Percentiles rank a stretch among this genome's conserved stretches.
These are phyloP conservation scores for Ceratobasidium sp. DNA, from an alignment of 1,284 basidiomycete genomes.

Conservation along the genomic window DNA sequence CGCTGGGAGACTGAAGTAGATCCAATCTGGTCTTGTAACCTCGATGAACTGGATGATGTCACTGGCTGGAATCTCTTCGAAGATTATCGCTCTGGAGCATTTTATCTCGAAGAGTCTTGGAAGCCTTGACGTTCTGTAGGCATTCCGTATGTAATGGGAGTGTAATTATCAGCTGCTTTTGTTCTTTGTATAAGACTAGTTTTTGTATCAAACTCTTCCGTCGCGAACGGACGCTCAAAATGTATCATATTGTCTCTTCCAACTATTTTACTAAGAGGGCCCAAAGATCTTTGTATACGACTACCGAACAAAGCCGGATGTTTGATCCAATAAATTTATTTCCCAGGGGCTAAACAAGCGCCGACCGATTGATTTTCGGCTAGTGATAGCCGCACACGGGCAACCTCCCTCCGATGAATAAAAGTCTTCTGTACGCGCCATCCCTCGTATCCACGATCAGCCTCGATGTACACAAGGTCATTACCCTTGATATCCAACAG, in stretches of 20 bases:
- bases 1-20: slow-evolving; percentile 16
- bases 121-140: not conserved
- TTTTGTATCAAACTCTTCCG: too few species aligned
- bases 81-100: slow-evolving; percentile 12
- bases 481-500: not conserved
- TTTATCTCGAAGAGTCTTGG: slow-evolving; percentile 7
- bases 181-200: too few species aligned
- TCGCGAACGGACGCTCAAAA: too few species aligned
- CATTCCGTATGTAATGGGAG: too few species aligned
- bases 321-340: too few species aligned
- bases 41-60: slow-evolving; percentile 23
- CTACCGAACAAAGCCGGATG: too few species aligned
- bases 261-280: too few species aligned
- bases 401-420: not conserved
- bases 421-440: not conserved
- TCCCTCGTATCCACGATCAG: not conserved
- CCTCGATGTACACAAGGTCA: not conserved
- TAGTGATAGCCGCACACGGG: not conserved
- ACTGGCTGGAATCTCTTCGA: slow-evolving; percentile 34
- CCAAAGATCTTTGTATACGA: too few species aligned
- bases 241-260: too few species aligned
- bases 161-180: too few species aligned
- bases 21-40: slow-evolving; percentile 9
- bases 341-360: not conserved
- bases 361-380: not conserved